Percentiles rank a stretch among this genome's conserved stretches.
phyloP scores from a whole-genome alignment of 1,284 basidiomycete genomes.

The Ceratobasidium sp. region DNA sequence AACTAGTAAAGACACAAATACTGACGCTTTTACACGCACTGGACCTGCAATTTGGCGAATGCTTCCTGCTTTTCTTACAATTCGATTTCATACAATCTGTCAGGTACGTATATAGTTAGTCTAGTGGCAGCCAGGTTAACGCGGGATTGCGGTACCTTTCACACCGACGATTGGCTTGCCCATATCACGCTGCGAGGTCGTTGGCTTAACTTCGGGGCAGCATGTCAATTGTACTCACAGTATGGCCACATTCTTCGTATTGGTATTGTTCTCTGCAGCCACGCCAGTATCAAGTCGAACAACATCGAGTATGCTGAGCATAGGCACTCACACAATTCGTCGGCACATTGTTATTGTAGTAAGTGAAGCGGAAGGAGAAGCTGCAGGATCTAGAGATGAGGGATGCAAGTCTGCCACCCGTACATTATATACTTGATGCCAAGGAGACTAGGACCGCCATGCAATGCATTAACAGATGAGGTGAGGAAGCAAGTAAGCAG shows the following conservation, averaged over 20 bases:
- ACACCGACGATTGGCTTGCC: constrained; percentile 28
- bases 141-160: constrained; percentile 3
- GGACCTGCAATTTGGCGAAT: constrained; percentile 30
- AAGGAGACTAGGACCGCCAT: neutral
- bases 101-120: neutral
- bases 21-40: constrained; percentile 29
- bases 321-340: constrained; percentile 32
- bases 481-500: neutral
- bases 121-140: neutral
- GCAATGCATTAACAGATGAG: neutral
- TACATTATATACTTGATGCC: neutral
- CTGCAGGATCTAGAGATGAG: neutral
- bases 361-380: neutral
- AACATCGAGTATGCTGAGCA: neutral
- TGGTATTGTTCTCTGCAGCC: constrained; percentile 23
- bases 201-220: too few species aligned
- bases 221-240: neutral
- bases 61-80: constrained; percentile 39
- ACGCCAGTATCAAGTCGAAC: neutral
- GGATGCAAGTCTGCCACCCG: neutral
- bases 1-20: neutral
- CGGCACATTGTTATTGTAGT: constrained; percentile 10
- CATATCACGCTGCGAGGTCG: constrained; percentile 20
- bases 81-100: constrained; percentile 31
- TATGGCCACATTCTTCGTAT: constrained; percentile 37